Base-by-base conservation (phyloP, 106 monocot genomes). In the Dendrobium nobile region DNA sequence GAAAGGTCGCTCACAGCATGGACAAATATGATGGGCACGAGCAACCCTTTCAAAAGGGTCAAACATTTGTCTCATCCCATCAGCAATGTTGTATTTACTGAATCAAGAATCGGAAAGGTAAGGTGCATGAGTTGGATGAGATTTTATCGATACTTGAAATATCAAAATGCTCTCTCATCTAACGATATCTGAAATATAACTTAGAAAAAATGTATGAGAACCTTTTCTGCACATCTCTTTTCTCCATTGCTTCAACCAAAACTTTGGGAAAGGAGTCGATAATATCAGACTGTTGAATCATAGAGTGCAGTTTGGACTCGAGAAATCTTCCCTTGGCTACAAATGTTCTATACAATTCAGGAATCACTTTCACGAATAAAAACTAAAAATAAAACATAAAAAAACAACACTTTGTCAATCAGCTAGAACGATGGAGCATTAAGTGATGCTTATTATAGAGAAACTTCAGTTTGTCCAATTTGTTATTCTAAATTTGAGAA, bases 21-120 rank as follows among this genome's bases (percentile, higher is more conserved):
- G 98, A 82, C 98, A 99, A 67, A 95, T 91, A 79, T 98, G 98
- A 83, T 91, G 86, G 44, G 90, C 85, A 80, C 98, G 92, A 61
- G 98, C 98, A 80, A 99, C 89, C 81, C 88, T 87, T 85, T 99
- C 98, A 90, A 99, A 99, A 65, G 98, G 98, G 73, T 95, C 98
- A 88, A 93, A 95, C 98, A 99, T 95, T 85, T 99, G 89, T 16
- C 95, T 80, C 95, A 99, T 99, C 47, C 98, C 98, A 87, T 99
- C 91, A n/a, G 93, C 98, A 73, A 91, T 93, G 76, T 88, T 99
- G 73, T 88, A 93, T 83, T 95, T 95, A 84, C 98, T 95, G 89
- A 77, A 88, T 54, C 19, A 3, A 70, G 56, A 40, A 42, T 67
- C 4, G 26, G 48, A 74, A 20, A 42, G 43, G 43, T 20, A 41